Evolutionary conservation across 768 basidiomycete genomes (phyloP), one percentile per base, ranked within the genome.

Genomic region (Xerocomus brunneocitrinus): DNA sequence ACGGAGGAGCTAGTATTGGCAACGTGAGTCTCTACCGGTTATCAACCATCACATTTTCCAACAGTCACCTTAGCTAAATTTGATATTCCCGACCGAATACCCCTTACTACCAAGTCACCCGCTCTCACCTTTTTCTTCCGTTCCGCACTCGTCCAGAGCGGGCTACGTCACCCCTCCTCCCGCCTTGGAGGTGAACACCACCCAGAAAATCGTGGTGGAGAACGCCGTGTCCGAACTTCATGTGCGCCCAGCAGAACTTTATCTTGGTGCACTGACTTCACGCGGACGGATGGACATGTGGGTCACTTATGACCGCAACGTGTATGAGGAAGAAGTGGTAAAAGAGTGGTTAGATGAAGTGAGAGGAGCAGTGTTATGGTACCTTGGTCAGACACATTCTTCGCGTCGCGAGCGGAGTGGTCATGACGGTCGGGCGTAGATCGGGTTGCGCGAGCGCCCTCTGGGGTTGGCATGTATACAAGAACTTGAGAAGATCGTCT

Each of bases 281-380:
- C 19, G 19, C 19, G 19, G 19, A 19, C 19, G 19, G 19, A 19
- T 19, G 19, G 19, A 19, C 19, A 19, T 19, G 19, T 19, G 19
- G 19, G 19, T 19, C 19, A 19, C 19, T 19, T 19, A 19, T 19
- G 19, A 19, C 19, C 19, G 19, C 19, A 19, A 19, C 19, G 19
- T 19, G 19, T 19, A 19, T 19, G 19, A 19, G 19, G 19, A 19
- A 19, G 19, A 19, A 19, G 19, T 19, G 19, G 19, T 19, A 19
- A 19, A 19, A 19, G 19, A 19, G 19, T 19, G 19, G 19, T 19
- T 19, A 31, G 61, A 67, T 8, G 80, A 83, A 54, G 68, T 79
- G 5, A 67, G 58, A 34, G 59, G 52, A 8, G 76, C 73, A 0
- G 55, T 69, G 8, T 31, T 64, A 30, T 69, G 63, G 58, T 74